phyloP scores from a whole-genome alignment of 1,139 yeast species.

The Candida sp. region DNA sequence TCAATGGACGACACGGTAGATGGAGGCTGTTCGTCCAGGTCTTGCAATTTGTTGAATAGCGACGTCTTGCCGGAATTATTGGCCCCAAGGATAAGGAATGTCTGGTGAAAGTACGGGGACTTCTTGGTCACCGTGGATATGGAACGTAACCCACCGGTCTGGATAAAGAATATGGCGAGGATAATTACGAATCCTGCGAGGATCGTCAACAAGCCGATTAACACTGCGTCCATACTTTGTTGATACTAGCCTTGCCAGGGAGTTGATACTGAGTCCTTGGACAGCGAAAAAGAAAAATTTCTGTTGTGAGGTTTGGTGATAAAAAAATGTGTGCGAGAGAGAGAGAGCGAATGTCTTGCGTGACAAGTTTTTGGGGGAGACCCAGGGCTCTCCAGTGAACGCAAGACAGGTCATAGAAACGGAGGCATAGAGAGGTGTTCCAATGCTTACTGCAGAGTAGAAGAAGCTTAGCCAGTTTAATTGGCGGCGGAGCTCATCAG shows the following conservation, averaged over 20 bases:
- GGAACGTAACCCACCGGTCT: constrained; percentile 24
- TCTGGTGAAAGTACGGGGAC: constrained; percentile 37
- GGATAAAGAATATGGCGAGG: constrained; percentile 26
- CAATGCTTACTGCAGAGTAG: too few relatives aligned
- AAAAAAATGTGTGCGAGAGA: background rate
- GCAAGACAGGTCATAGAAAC: too few relatives aligned
- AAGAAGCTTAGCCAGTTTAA: too few relatives aligned
- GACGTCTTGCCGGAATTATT: constrained; percentile 79
- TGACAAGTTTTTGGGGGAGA: too few relatives aligned
- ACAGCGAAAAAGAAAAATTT: background rate
- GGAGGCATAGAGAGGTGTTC: too few relatives aligned
- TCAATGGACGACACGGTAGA: constrained; percentile 51
- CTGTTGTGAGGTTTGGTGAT: too few relatives aligned
- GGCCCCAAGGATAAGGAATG: constrained; percentile 76
- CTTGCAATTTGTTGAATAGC: constrained; percentile 45
- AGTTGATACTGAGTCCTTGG: background rate
- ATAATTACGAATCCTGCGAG: constrained; percentile 27
- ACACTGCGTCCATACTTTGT: constrained; percentile 28
- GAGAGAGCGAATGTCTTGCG: too few relatives aligned
- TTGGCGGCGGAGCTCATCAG: too few relatives aligned
- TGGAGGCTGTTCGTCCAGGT: constrained; percentile 14
- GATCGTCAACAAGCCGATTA: constrained; percentile 23
- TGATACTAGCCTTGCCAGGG: background rate
- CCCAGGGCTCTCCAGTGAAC: too few relatives aligned
- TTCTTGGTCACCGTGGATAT: constrained; percentile 7